phyloP scores from a whole-genome alignment of 1,139 yeast genomes.

The Pneumocystis oryctolagi region DNA sequence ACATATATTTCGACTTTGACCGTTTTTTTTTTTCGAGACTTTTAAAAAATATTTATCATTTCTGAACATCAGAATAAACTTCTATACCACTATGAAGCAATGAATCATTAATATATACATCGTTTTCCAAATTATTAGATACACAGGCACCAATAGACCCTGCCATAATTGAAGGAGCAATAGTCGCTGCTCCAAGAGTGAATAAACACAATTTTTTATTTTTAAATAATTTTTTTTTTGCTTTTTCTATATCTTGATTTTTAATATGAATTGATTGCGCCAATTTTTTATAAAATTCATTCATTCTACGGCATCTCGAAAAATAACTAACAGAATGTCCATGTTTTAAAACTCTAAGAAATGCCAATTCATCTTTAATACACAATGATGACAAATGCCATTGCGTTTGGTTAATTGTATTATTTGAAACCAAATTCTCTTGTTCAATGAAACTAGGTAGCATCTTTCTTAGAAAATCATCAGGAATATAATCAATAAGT shows the following conservation, averaged over 20 bases:
- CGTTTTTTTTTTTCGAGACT: too few relatives aligned
- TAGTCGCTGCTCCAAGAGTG: background rate
- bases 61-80: background rate
- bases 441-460: conserved; percentile 48
- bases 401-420: background rate
- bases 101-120: background rate
- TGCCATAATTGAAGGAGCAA: background rate
- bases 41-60: too few relatives aligned
- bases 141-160: background rate
- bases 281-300: background rate
- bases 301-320: background rate
- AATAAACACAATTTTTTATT: background rate
- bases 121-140: background rate
- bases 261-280: background rate
- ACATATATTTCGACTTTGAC: background rate
- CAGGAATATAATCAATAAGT: conserved; percentile 61
- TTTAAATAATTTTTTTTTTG: background rate
- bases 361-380: background rate
- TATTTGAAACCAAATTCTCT: background rate
- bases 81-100: background rate
- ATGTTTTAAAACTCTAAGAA: background rate
- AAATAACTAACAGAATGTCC: background rate
- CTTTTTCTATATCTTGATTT: background rate
- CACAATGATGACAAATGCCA: background rate
- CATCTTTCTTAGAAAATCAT: conserved; percentile 38